These are phyloP conservation scores for Entomortierella lignicola DNA, from an alignment of 192 early-diverging fungal species.

Conservation along the genomic window DNA sequence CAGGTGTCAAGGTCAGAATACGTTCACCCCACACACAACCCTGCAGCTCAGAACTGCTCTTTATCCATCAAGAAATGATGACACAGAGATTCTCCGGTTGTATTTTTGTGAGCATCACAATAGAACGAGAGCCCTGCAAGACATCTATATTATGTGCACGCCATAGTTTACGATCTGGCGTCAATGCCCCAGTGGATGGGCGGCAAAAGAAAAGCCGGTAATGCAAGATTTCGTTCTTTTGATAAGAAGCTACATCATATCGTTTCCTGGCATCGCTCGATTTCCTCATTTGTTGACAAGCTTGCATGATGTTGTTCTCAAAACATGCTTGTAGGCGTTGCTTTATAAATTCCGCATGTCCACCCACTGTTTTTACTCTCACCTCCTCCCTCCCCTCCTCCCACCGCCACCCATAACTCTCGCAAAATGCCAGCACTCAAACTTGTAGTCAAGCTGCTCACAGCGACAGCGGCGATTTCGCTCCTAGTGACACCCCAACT, in stretches of 20 bases:
- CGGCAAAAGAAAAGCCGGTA: neutral
- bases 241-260: conserved; percentile 15
- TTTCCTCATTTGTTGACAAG: neutral
- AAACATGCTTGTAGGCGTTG: conserved; percentile 8
- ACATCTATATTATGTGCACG: conserved; percentile 6
- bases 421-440: conserved; percentile 22
- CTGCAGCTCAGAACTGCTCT: conserved; percentile 2
- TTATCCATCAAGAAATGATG: conserved; percentile 9
- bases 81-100: conserved; percentile 32
- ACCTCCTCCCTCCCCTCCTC: neutral
- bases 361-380: neutral
- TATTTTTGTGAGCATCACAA: neutral
- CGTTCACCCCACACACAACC: conserved; percentile 13
- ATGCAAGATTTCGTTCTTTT: neutral
- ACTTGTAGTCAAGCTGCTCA: conserved; percentile 13
- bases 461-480: conserved; percentile 12
- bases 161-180: conserved; percentile 16
- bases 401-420: conserved; percentile 5
- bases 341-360: conserved; percentile 16
- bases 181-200: conserved; percentile 11
- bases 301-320: neutral
- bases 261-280: conserved; percentile 2
- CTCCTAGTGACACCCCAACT: conserved; percentile 18
- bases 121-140: conserved; percentile 11
- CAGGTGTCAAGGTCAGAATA: neutral